These are phyloP conservation scores for Tubosaeta sp. DNA, from an alignment of 768 basidiomycete genomes.

Conservation along the genomic window DNA sequence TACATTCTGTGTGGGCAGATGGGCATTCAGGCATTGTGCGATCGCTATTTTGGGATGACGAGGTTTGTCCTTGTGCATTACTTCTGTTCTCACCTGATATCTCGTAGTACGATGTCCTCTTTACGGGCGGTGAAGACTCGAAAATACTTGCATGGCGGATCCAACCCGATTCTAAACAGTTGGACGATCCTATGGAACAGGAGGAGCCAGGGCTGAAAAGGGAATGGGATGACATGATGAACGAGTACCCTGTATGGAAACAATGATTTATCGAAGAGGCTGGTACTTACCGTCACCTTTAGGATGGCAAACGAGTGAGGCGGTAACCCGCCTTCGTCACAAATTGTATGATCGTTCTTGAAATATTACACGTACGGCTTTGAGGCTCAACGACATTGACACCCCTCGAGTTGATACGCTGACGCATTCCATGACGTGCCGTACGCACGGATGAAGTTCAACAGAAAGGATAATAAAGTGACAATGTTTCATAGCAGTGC, in stretches of 20 bases:
- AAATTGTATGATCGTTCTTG: neutral
- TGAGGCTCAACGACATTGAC: neutral
- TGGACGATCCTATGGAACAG: constrained; percentile 11
- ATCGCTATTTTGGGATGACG: constrained; percentile 52
- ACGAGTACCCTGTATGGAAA: constrained; percentile 17
- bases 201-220: constrained; percentile 16
- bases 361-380: neutral
- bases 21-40: constrained; percentile 58
- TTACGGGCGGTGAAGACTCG: constrained; percentile 51
- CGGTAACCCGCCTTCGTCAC: constrained; percentile 1
- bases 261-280: neutral
- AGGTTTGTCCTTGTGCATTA: constrained; percentile 29
- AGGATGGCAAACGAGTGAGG: constrained; percentile 24
- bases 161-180: constrained; percentile 10
- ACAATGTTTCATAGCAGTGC: constrained; percentile 22
- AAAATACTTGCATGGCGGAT: constrained; percentile 42
- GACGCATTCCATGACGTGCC: constrained; percentile 14
- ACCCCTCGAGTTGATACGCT: neutral
- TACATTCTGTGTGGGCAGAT: constrained; percentile 49
- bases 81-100: neutral
- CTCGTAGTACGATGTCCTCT: constrained; percentile 36
- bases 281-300: neutral
- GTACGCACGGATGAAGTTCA: constrained; percentile 27
- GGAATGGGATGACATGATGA: constrained; percentile 20
- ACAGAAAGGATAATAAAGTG: constrained; percentile 16